A percentile compares a stretch with the other conserved stretches of the same genome.
These are phyloP conservation scores for Colletotrichum falcatum DNA, from an alignment of 2,329 filamentous ascomycete genomes.

Conservation along the genomic window DNA sequence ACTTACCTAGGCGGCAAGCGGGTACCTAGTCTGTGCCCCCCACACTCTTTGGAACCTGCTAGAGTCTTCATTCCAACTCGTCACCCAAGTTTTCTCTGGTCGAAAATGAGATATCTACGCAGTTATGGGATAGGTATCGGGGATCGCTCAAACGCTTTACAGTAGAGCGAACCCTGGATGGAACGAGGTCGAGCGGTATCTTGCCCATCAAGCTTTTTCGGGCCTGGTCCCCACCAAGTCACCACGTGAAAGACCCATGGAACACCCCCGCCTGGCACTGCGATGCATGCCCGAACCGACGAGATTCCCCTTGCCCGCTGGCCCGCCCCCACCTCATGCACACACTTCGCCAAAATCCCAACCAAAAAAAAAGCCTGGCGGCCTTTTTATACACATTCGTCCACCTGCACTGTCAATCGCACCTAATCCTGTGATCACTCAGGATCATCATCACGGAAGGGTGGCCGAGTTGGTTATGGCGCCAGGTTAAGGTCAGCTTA, in stretches of 20 bases:
- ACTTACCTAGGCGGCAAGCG: too few species aligned
- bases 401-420: fast-evolving
- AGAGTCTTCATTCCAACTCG: constrained; percentile 18
- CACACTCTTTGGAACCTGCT: constrained; percentile 28
- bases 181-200: not conserved
- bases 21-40: constrained; percentile 4
- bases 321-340: constrained; percentile 3
- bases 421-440: not conserved
- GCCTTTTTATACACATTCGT: not conserved
- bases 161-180: not conserved
- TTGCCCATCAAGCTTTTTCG: not conserved
- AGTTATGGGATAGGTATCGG: too few species aligned
- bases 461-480: constrained; percentile 42
- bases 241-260: not conserved
- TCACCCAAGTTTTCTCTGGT: not conserved
- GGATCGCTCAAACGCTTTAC: too few species aligned
- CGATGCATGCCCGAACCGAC: not conserved
- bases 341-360: not conserved
- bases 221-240: not conserved
- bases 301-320: not conserved
- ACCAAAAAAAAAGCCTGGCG: not conserved
- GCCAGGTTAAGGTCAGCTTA: constrained; percentile 42
- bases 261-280: not conserved
- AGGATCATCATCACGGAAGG: not conserved
- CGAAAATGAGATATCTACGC: not conserved